Percentiles rank a stretch among this genome's conserved stretches.
These are phyloP conservation scores for Linnemannia exigua DNA, from an alignment of 192 early-diverging fungal genomes.

Conservation along the genomic window DNA sequence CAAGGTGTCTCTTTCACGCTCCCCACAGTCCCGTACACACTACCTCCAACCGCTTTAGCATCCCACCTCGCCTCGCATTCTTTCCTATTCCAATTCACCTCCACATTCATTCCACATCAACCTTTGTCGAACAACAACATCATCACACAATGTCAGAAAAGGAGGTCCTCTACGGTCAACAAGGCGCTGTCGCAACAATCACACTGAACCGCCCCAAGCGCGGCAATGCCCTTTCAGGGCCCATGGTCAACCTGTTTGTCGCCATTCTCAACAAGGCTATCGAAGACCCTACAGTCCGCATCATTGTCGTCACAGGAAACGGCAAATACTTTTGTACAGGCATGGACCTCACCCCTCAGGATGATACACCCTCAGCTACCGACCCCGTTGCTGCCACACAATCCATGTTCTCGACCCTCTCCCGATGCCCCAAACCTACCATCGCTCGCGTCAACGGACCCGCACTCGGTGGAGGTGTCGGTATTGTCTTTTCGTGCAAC, in stretches of 20 bases:
- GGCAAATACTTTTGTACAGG: slow-evolving; percentile 78
- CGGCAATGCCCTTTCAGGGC: slow-evolving; percentile 66
- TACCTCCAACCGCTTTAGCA: background rate
- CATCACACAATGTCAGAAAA: slow-evolving; percentile 45
- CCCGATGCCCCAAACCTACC: slow-evolving; percentile 62
- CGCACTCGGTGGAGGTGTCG: slow-evolving; percentile 73
- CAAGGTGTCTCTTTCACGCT: too few relatives aligned
- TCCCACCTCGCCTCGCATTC: background rate
- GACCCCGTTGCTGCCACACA: slow-evolving; percentile 50
- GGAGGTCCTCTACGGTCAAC: slow-evolving; percentile 39
- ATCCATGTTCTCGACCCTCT: slow-evolving; percentile 62
- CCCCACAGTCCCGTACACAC: background rate
- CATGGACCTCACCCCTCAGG: slow-evolving; percentile 66
- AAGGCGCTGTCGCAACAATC: slow-evolving; percentile 62
- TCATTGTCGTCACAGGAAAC: slow-evolving; percentile 70
- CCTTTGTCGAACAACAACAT: background rate
- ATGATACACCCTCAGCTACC: slow-evolving; percentile 29
- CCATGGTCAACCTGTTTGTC: slow-evolving; percentile 62
- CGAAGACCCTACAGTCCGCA: slow-evolving; percentile 60
- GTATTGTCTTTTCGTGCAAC: slow-evolving; percentile 69
- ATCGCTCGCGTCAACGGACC: slow-evolving; percentile 75
- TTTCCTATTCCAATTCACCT: background rate
- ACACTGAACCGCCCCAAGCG: slow-evolving; percentile 66
- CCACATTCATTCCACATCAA: background rate
- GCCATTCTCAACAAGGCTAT: slow-evolving; percentile 57